Conservation (phyloP, 805 yeast species). For the Lipomyces yamanashiensis region DNA sequence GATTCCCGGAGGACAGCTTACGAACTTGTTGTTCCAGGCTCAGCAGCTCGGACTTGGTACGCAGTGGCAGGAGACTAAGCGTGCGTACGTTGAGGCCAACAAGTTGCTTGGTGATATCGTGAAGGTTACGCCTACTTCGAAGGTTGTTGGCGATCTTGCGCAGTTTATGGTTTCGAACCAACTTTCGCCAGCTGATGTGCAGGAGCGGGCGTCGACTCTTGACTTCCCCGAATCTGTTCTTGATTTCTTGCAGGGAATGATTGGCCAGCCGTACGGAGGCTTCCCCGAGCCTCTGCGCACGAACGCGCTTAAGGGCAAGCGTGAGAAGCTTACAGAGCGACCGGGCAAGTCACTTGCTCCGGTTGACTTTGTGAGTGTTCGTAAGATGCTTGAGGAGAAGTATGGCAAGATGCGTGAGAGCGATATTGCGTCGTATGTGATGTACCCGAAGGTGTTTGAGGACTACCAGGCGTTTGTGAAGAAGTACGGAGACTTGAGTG, state of each 20-base stretch:
- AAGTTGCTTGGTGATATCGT: conserved; percentile 91
- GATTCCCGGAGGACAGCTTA: conserved; percentile 99
- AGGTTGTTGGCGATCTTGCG: conserved; percentile 99
- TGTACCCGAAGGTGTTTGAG: conserved; percentile 98
- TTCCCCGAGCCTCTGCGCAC: conserved; percentile 99
- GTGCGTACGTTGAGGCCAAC: conserved; percentile 91
- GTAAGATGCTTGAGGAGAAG: conserved; percentile 72
- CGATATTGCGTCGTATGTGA: conserved; percentile 93
- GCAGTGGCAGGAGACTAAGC: conserved; percentile 95
- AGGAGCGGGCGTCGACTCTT: conserved; percentile 81
- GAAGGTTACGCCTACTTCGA: conserved; percentile 99
- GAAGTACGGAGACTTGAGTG: conserved; percentile 88
- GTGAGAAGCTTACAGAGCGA: conserved; percentile 84
- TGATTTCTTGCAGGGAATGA: conserved; percentile 98
- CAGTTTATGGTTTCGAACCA: conserved; percentile 98
- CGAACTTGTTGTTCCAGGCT: conserved; percentile 97
- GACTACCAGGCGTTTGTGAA: conserved; percentile 74
- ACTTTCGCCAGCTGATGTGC: conserved; percentile 81
- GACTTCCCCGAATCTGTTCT: conserved; percentile 99
- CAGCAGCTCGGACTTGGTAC: conserved; percentile 97
- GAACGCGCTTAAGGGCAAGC: conserved; percentile 86
- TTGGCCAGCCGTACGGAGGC: conserved; percentile 99
- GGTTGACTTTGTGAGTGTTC: conserved; percentile 72
- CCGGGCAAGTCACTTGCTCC: conserved; percentile 93
- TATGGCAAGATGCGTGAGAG: conserved; percentile 71